phyloP scores from a whole-genome alignment of 345 rosid genomes.

The Nasturtium officinale region DNA sequence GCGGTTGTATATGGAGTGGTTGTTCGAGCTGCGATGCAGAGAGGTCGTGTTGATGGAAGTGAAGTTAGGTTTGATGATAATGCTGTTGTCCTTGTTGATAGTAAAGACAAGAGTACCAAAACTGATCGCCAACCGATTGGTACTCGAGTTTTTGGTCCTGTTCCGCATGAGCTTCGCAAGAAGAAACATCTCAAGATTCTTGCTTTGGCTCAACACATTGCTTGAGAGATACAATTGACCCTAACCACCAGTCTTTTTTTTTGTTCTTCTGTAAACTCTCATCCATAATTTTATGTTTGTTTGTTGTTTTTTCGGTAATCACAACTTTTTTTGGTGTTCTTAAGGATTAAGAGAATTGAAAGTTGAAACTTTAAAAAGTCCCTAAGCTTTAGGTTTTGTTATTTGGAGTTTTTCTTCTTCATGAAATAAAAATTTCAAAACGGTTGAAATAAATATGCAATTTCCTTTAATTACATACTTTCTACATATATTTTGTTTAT shows the following conservation, averaged over 20 bases:
- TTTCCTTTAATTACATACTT: too few species aligned
- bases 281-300: neutral
- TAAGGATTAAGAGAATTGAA: neutral
- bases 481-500: too few species aligned
- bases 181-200: conserved; percentile 85
- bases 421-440: neutral
- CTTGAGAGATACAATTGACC: conserved; percentile 47
- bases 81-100: conserved; percentile 77
- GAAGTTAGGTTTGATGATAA: conserved; percentile 92
- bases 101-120: conserved; percentile 41
- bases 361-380: too few species aligned
- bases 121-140: conserved; percentile 72
- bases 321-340: neutral
- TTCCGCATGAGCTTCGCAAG: conserved; percentile 93
- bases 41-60: conserved; percentile 86
- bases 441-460: neutral
- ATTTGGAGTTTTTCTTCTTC: neutral
- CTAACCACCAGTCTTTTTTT: neutral
- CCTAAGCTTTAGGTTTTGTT: neutral
- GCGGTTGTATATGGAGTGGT: conserved; percentile 78
- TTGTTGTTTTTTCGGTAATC: neutral
- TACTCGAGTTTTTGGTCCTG: conserved; percentile 85
- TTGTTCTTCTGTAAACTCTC: neutral
- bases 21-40: conserved; percentile 86
- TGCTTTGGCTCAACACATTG: conserved; percentile 80